Evolutionary conservation across 1,284 basidiomycete genomes (phyloP), one percentile per base, ranked within the genome.

Genomic region (Tremellales sp.): DNA sequence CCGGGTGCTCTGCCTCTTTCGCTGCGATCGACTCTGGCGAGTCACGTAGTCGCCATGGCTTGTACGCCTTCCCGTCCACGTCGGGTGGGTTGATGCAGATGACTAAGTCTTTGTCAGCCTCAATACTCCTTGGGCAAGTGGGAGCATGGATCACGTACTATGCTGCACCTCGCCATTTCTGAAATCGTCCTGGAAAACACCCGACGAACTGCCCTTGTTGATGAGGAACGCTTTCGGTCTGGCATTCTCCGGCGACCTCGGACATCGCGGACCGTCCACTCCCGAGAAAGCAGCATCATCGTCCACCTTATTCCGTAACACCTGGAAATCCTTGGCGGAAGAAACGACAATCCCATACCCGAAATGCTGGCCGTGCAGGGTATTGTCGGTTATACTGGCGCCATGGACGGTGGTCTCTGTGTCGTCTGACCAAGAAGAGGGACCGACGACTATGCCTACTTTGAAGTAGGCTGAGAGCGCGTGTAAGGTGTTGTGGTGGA

Each of bases 161-260:
- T 74, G 70, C 57, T 76, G 73, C 13, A 76, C 73, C 55, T 75
- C 73, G 45, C 74, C 74, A 51, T 76, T 76, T 31, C 67, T 62
- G 53, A 76, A 74, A 12, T 76, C 72, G 3, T 60, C 48, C 48
- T 76, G 74, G 47, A 70, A 74, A 4, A 46, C 58, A 8, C 72
- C 73, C 25, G 59, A 57, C 2, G 70, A 62, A 43, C 65, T 68
- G 1, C 71, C 73, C 2, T 63, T 48, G 52, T 76, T 72, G 51
- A 75, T 69, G 46, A 76, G 52, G 53, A 75, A 73, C 3, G 67
- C 62, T 11, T 58, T 65, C 0, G 74, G 73, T 35, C 61, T 62
- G 1, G 60, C 62, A 54, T 76, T 76, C 40, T 62, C 59, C 2
- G 74, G 74, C 6, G 70, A 70, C 8, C 54, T 64, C 3, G 74